Conservation (phyloP, 2,329 filamentous ascomycete genomes). For the Paraphaeosphaeria minitans region DNA sequence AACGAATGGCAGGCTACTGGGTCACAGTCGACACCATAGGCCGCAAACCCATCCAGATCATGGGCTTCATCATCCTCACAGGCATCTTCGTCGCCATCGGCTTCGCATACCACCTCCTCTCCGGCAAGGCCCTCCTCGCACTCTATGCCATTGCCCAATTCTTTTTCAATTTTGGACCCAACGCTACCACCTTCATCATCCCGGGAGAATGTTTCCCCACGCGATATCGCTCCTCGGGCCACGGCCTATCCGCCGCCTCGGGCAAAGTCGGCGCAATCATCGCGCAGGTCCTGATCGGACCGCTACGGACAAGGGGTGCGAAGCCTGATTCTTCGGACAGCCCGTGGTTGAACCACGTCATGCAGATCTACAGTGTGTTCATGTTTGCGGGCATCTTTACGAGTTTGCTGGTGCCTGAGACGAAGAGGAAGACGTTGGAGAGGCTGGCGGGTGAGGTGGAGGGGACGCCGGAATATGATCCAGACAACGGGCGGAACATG, state of each 20-base stretch:
- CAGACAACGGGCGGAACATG: slow-evolving; percentile 13
- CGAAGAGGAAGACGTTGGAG: slow-evolving; percentile 75
- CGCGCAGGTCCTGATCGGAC: slow-evolving; percentile 56
- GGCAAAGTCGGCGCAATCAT: slow-evolving; percentile 57
- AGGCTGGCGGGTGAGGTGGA: slow-evolving; percentile 70
- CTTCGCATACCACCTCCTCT: slow-evolving; percentile 54
- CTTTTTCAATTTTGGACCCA: slow-evolving; percentile 62
- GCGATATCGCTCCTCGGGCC: slow-evolving; percentile 54
- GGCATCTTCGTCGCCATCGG: slow-evolving; percentile 56
- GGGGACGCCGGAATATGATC: slow-evolving; percentile 57
- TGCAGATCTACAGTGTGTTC: slow-evolving; percentile 77
- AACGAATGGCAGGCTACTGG: slow-evolving; percentile 66
- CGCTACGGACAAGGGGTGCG: slow-evolving; percentile 61
- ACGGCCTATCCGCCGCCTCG: slow-evolving; percentile 55
- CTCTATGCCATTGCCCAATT: slow-evolving; percentile 56
- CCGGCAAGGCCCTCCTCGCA: slow-evolving; percentile 50
- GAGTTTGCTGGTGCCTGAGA: slow-evolving; percentile 74
- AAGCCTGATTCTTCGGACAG: slow-evolving; percentile 56
- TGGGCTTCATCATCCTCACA: slow-evolving; percentile 55
- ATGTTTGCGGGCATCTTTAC: slow-evolving; percentile 73
- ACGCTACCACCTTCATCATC: slow-evolving; percentile 57
- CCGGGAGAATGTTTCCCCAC: slow-evolving; percentile 59
- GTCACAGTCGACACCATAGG: slow-evolving; percentile 77
- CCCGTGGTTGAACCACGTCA: slow-evolving; percentile 72
- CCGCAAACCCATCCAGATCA: slow-evolving; percentile 76